Conservation (phyloP, 1,139 yeast species). For the Candida gigantensis region DNA sequence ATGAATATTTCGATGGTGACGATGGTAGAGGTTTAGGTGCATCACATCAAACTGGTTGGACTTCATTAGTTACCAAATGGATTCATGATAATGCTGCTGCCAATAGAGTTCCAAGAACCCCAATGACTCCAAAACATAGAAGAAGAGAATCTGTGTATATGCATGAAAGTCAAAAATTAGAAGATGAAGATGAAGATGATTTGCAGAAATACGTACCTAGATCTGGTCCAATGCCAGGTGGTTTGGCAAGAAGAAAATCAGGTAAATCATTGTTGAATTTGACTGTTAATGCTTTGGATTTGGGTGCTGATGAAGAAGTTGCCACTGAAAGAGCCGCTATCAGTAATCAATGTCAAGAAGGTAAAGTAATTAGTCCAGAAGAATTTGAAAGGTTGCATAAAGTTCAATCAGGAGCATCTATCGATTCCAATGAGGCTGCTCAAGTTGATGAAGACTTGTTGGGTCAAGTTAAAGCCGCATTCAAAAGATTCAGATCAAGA, state of each 20-base stretch:
- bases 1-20: slow-evolving; percentile 93
- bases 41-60: slow-evolving; percentile 97
- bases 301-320: slow-evolving; percentile 59
- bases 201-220: slow-evolving; percentile 39
- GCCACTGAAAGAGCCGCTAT: slow-evolving; percentile 21
- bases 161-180: slow-evolving; percentile 23
- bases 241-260: slow-evolving; percentile 63
- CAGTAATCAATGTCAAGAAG: slow-evolving; percentile 17
- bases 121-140: slow-evolving; percentile 40
- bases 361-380: slow-evolving; percentile 20
- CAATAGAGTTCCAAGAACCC: slow-evolving; percentile 54
- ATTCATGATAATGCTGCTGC: slow-evolving; percentile 88
- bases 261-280: slow-evolving; percentile 69
- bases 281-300: slow-evolving; percentile 65
- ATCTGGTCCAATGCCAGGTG: slow-evolving; percentile 57
- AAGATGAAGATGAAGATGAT: slow-evolving; percentile 36
- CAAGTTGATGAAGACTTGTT: slow-evolving; percentile 41
- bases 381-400: slow-evolving; percentile 31
- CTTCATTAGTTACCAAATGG: slow-evolving; percentile 90
- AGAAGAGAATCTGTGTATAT: slow-evolving; percentile 30
- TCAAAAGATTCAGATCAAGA: slow-evolving; percentile 44
- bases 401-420: slow-evolving; percentile 36
- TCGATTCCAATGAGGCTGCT: slow-evolving; percentile 24
- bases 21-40: slow-evolving; percentile 96
- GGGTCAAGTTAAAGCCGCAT: slow-evolving; percentile 55